Conservation (phyloP, 495 filamentous ascomycete genomes). For the Clohesyomyces aquaticus region DNA sequence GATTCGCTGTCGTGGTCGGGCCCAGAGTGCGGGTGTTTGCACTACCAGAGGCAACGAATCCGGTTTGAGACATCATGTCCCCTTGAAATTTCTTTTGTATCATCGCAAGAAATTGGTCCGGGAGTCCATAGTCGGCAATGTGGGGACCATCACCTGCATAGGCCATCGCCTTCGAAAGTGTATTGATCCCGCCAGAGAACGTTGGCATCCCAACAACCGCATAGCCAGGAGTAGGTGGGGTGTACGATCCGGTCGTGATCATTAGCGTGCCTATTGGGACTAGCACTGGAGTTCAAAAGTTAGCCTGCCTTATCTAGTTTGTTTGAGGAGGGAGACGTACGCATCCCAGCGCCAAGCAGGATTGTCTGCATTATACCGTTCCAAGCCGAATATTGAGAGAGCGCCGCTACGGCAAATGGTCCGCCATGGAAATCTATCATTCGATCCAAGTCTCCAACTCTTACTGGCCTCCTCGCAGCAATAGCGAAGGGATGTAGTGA, state of each 20-base stretch:
- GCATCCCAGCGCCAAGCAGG: not conserved
- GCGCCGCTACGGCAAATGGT: not conserved
- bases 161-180: not conserved
- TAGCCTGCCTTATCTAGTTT: not conserved
- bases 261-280: not conserved
- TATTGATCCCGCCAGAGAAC: not conserved
- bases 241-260: not conserved
- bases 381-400: not conserved
- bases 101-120: not conserved
- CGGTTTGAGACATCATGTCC: conserved; percentile 1
- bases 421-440: conserved; percentile 2
- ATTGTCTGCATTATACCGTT: not conserved
- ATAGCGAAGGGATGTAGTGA: not conserved
- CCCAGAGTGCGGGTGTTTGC: not conserved
- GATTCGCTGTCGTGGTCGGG: not conserved
- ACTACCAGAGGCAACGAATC: not conserved
- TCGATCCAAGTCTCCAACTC: conserved; percentile 3
- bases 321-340: not conserved
- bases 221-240: not conserved
- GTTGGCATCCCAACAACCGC: not conserved
- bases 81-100: not conserved
- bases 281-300: not conserved
- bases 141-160: not conserved
- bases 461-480: conserved; percentile 1
- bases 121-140: not conserved